Evolutionary conservation across 495 filamentous ascomycete genomes (phyloP).

Genomic region (Xylaria palmicola): DNA sequence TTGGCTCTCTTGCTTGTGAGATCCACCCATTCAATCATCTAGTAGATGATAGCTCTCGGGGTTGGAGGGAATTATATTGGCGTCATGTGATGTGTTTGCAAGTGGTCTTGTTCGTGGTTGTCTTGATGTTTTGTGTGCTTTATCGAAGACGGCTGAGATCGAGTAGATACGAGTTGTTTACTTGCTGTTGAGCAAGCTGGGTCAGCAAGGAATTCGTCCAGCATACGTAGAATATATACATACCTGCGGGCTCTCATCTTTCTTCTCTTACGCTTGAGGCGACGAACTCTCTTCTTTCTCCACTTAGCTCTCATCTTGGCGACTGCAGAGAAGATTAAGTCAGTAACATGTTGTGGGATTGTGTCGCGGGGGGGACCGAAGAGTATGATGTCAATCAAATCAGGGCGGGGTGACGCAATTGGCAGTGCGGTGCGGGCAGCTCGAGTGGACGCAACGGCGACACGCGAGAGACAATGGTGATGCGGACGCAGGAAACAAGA

Average conservation of each 20-base stretch:
- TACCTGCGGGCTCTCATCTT: slow-evolving; percentile 95
- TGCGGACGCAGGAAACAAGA: too few relatives aligned
- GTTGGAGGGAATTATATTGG: background rate
- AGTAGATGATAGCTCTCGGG: slow-evolving; percentile 5
- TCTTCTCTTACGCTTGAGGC: slow-evolving; percentile 98
- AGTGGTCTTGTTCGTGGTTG: slow-evolving; percentile 26
- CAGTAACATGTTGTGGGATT: slow-evolving; percentile 7
- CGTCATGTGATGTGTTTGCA: slow-evolving; percentile 19
- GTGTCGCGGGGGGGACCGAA: background rate
- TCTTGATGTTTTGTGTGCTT: slow-evolving; percentile 24
- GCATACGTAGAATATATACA: slow-evolving; percentile 10
- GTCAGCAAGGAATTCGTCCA: slow-evolving; percentile 24
- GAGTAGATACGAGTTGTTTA: slow-evolving; percentile 60
- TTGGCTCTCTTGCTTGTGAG: slow-evolving; percentile 7
- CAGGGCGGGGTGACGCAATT: background rate
- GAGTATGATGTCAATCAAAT: slow-evolving; percentile 7
- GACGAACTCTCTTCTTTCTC: slow-evolving; percentile 98
- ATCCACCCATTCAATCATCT: slow-evolving; percentile 7
- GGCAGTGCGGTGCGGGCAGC: background rate
- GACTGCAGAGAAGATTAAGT: slow-evolving; percentile 27
- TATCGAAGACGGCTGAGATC: slow-evolving; percentile 56
- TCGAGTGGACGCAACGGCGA: background rate
- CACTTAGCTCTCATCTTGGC: slow-evolving; percentile 97
- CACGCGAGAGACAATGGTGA: background rate
- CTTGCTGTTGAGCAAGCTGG: slow-evolving; percentile 51